phyloP scores from a whole-genome alignment of 352 stramenopile species.

The Phytophthora megakarya region DNA sequence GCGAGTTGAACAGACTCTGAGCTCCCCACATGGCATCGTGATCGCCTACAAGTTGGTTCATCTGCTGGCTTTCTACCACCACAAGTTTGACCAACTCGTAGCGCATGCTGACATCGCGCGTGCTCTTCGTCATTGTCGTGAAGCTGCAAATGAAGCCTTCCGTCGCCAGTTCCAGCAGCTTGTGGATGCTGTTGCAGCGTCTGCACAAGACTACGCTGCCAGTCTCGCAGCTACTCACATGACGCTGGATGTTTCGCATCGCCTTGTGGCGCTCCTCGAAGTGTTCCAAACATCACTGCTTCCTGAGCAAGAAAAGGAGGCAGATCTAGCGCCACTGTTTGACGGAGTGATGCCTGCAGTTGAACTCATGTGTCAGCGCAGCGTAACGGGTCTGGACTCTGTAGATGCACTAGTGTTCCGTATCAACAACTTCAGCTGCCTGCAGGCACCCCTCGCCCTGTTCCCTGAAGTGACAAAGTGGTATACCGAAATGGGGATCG shows the following conservation, averaged over 20 bases:
- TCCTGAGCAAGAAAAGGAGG: conserved; percentile 53
- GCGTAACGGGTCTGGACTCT: conserved; percentile 39
- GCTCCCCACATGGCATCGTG: conserved; percentile 55
- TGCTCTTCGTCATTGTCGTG: conserved; percentile 46
- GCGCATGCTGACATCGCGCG: conserved; percentile 35
- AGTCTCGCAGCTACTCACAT: conserved; percentile 63
- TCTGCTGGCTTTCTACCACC: conserved; percentile 68
- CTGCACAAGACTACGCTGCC: conserved; percentile 60
- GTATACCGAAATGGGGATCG: conserved; percentile 33
- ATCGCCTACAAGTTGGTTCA: conserved; percentile 73
- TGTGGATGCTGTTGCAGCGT: conserved; percentile 48
- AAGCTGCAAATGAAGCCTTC: conserved; percentile 54
- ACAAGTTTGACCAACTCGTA: conserved; percentile 62
- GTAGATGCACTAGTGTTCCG: conserved; percentile 69
- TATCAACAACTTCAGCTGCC: conserved; percentile 75
- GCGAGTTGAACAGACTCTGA: conserved; percentile 68
- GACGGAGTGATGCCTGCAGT: conserved; percentile 55
- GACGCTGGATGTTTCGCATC: conserved; percentile 62
- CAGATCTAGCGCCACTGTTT: conserved; percentile 57
- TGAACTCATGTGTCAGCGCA: conserved; percentile 55
- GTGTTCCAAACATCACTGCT: conserved; percentile 66
- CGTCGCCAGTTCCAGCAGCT: conserved; percentile 57
- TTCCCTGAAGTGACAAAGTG: conserved; percentile 55
- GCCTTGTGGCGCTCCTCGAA: conserved; percentile 58
- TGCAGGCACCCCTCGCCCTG: conserved; percentile 49